Percentiles rank a stretch among this genome's conserved stretches.
Conservation (phyloP, 352 stramenopile genomes). For the Pythium grandisporangium region DNA sequence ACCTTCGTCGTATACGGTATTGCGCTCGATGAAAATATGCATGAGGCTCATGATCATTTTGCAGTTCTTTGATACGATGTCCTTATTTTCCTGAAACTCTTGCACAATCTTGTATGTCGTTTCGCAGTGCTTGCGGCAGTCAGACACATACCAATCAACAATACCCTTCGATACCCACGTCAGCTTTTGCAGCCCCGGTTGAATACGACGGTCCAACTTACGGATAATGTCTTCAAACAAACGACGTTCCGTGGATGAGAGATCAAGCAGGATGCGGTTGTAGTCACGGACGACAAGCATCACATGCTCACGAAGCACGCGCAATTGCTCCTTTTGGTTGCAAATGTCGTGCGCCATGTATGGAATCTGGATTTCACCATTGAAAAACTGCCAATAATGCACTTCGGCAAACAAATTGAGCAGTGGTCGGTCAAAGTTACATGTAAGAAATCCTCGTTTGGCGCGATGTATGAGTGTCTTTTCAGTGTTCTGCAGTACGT, state of each 20-base stretch:
- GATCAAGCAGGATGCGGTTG: conserved; percentile 91
- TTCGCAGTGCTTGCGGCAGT: conserved; percentile 86
- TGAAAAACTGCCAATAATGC: conserved; percentile 88
- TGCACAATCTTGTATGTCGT: conserved; percentile 85
- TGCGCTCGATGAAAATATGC: conserved; percentile 92
- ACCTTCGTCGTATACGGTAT: conserved; percentile 89
- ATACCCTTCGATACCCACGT: conserved; percentile 91
- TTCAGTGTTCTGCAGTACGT: conserved; percentile 65
- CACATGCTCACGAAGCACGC: conserved; percentile 88
- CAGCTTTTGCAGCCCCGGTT: conserved; percentile 89
- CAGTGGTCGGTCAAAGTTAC: conserved; percentile 92
- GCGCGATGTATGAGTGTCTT: conserved; percentile 72
- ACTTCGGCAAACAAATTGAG: conserved; percentile 91
- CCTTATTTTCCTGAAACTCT: conserved; percentile 87
- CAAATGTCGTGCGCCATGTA: conserved; percentile 95
- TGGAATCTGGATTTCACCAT: conserved; percentile 91
- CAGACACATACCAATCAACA: conserved; percentile 88
- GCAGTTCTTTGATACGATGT: conserved; percentile 82
- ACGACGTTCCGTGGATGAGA: conserved; percentile 84
- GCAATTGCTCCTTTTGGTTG: conserved; percentile 90
- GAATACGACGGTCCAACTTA: conserved; percentile 89
- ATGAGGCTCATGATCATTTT: conserved; percentile 84
- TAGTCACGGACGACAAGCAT: conserved; percentile 94
- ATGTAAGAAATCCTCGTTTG: conserved; percentile 86
- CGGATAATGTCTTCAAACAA: conserved; percentile 94